Conservation (phyloP, 106 monocot genomes). For the Dendrobium catenatum region DNA sequence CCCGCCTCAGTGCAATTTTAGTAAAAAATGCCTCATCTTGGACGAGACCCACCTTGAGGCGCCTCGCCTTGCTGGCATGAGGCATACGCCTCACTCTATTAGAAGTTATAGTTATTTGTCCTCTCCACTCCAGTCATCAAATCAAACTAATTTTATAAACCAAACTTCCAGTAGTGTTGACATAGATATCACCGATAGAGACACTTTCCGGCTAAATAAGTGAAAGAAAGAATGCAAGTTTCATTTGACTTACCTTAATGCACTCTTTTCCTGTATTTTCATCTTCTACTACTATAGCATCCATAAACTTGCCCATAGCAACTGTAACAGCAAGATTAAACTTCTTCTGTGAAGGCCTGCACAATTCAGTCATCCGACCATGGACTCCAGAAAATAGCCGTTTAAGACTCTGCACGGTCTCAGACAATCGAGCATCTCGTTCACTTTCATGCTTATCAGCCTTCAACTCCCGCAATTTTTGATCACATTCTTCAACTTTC, state of each 20-base stretch:
- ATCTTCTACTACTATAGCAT: constrained; percentile 98
- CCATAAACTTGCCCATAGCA: constrained; percentile 99
- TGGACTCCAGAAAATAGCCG: constrained; percentile 87
- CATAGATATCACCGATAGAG: background rate
- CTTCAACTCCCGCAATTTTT: constrained; percentile 73
- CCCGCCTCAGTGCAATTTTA: too few relatives aligned
- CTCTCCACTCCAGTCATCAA: background rate
- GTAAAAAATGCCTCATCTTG: too few relatives aligned
- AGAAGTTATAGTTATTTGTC: background rate
- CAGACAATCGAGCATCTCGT: constrained; percentile 81
- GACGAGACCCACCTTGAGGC: too few relatives aligned
- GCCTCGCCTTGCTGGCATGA: too few relatives aligned
- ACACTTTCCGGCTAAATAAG: background rate
- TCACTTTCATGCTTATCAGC: constrained; percentile 99
- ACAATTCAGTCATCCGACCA: constrained; percentile 98
- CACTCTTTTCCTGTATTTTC: constrained; percentile 97
- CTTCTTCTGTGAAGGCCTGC: constrained; percentile 88
- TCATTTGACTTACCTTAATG: constrained; percentile 59
- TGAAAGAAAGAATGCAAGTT: background rate
- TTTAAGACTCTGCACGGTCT: constrained; percentile 87
- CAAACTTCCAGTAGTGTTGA: background rate
- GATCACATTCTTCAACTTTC: constrained; percentile 74
- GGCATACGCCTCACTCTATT: too few relatives aligned
- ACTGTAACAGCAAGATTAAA: constrained; percentile 94
- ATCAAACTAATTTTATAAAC: background rate